Percentiles rank a stretch among this genome's conserved stretches.
Conservation (phyloP, 176 grass and related monocot genomes). For the Carex cristatella region DNA sequence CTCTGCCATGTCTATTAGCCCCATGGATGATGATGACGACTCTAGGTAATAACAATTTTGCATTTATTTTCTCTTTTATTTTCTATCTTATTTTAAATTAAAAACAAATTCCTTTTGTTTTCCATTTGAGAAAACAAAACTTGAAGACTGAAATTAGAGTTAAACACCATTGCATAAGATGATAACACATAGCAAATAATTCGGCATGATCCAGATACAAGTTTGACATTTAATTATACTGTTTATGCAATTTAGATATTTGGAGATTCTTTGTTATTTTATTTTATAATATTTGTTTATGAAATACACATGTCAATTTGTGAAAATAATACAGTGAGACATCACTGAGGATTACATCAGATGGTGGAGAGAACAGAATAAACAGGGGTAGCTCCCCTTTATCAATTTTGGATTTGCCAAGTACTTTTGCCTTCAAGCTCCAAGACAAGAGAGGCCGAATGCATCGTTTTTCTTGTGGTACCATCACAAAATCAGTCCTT, state of each 20-base stretch:
- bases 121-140: not conserved
- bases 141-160: not conserved
- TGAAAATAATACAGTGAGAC: conserved; percentile 33
- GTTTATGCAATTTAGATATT: not conserved
- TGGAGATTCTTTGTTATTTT: not conserved
- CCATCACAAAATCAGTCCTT: not conserved
- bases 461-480: conserved; percentile 73
- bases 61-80: not conserved
- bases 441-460: conserved; percentile 53
- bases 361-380: conserved; percentile 26
- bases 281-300: not conserved
- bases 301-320: not conserved
- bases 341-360: conserved; percentile 38
- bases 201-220: not conserved
- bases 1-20: conserved; percentile 47
- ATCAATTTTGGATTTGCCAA: conserved; percentile 5
- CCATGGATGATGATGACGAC: conserved; percentile 47
- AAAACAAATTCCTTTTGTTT: not conserved
- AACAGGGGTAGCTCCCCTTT: conserved; percentile 15
- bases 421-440: conserved; percentile 64
- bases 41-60: conserved; percentile 29
- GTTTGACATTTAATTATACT: not conserved
- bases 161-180: no score
- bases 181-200: not conserved
- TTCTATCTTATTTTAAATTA: not conserved